Percentiles rank a stretch among this genome's conserved stretches.
These are phyloP conservation scores for Theobroma cacao DNA, from an alignment of 345 rosid genomes.

Conservation along the genomic window DNA sequence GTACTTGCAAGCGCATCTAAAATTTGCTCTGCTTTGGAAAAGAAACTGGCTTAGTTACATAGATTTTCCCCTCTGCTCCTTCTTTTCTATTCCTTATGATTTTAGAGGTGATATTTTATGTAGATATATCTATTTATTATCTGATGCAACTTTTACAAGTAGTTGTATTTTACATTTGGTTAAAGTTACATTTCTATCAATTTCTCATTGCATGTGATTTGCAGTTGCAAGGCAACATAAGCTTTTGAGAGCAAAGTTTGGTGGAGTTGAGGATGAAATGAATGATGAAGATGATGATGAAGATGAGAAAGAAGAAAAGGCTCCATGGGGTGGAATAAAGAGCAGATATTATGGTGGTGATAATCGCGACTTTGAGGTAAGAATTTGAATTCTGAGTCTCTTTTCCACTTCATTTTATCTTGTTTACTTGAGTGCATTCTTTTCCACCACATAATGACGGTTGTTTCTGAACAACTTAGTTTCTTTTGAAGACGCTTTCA, in stretches of 20 bases:
- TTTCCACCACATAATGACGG: background rate
- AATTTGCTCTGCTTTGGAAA: background rate
- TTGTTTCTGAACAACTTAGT: background rate
- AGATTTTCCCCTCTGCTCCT: background rate
- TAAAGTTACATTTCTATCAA: background rate
- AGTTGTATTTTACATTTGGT: background rate
- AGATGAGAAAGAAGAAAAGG: slow-evolving; percentile 40
- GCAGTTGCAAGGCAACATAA: slow-evolving; percentile 71
- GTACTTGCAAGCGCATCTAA: background rate
- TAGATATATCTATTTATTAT: background rate
- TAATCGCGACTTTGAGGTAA: slow-evolving; percentile 58
- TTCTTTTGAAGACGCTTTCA: background rate
- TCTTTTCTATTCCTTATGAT: background rate
- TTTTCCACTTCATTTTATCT: background rate
- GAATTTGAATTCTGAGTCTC: slow-evolving; percentile 6
- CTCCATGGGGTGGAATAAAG: slow-evolving; percentile 52
- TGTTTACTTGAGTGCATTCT: background rate
- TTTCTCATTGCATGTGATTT: slow-evolving; percentile 7
- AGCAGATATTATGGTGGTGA: slow-evolving; percentile 47
- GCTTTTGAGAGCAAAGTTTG: slow-evolving; percentile 51
- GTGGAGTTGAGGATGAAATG: slow-evolving; percentile 73
- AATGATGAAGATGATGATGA: slow-evolving; percentile 54
- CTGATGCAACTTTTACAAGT: background rate
- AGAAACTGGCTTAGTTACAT: background rate
- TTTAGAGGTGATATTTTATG: background rate